Evolutionary conservation across 75 land plant genomes (phyloP), one percentile per base, ranked within the genome.

Genomic region (Sequoia sempervirens): DNA sequence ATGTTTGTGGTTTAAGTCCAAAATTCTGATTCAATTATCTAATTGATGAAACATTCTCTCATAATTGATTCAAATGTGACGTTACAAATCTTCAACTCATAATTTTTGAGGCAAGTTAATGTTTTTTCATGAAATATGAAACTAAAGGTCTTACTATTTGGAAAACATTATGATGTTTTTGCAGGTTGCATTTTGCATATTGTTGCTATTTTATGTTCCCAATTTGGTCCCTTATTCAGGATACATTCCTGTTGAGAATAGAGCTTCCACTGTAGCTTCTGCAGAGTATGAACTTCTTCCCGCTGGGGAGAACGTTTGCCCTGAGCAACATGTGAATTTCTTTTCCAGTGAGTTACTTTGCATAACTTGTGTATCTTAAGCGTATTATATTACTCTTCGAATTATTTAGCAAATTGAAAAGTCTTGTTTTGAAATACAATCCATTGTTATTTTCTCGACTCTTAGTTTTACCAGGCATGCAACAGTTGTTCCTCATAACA

Each of bases 271-370:
- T 2, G 79, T 82, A 73, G 90, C 82, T 23, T 85, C 87, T 75
- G 83, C 82, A 18, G 93, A 82, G 66, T 94, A 96, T 91, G 93
- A 97, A 84, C 85, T 86, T 50, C 92, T 95, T 83, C 93, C 93
- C 66, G 92, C 83, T 40, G 94, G 86, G 47, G 99, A 93, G 80
- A 86, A 91, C 73, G 88, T 96, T 75, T 97, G 96, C 80, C 99
- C 99, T n/a, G 99, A 97, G 93, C 84, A 95, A 78, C 91, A 85
- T 83, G 98, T 78, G 47, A 93, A 90, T 74, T 84, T 97, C 30
- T 76, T 96, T 85, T 92, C 96, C 23, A 86, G 98, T 95, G 87
- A 52, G 94, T 86, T 43, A 18, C 76, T 30, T 40, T 84, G 37
- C 40, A 18, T 17, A 15, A 4, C 56, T 81, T n/a, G 30, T 52